Evolutionary conservation across 768 basidiomycete species (phyloP).

Genomic region (Kwoniella dejecticola): DNA sequence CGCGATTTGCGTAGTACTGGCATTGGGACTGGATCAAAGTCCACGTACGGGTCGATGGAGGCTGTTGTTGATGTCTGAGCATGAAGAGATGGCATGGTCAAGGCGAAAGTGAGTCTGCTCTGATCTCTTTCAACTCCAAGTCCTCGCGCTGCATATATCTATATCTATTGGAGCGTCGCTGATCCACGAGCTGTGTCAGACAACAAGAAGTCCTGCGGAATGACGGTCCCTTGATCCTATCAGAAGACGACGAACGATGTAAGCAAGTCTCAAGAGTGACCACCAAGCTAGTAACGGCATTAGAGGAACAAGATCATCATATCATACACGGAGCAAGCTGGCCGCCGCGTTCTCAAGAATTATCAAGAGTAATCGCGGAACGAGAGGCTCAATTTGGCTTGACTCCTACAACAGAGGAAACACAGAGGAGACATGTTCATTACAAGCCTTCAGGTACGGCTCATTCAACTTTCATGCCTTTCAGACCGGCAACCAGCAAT

Average conservation of each 20-base stretch:
- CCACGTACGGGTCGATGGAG: conserved; percentile 58
- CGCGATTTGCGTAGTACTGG: conserved; percentile 57
- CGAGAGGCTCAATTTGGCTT: conserved; percentile 31
- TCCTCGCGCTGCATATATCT: no score
- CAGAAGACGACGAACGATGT: conserved; percentile 53
- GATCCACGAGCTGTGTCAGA: no score
- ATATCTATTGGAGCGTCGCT: no score
- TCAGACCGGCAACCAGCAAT: conserved; percentile 55
- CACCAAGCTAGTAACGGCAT: conserved; percentile 55
- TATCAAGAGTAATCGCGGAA: conserved; percentile 48
- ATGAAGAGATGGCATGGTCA: conserved; percentile 59
- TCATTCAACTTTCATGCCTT: conserved; percentile 54
- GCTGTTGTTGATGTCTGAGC: conserved; percentile 58
- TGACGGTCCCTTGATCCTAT: conserved; percentile 56
- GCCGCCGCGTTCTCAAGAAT: conserved; percentile 47
- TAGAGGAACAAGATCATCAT: conserved; percentile 54
- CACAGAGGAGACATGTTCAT: conserved; percentile 16
- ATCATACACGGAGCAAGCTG: conserved; percentile 52
- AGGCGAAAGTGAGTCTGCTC: conserved; percentile 47
- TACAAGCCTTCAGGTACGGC: conserved; percentile 45
- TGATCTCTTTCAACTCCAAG: background rate
- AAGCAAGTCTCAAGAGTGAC: conserved; percentile 54
- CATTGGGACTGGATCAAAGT: conserved; percentile 58
- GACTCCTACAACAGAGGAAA: background rate
- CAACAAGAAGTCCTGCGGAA: conserved; percentile 55